Evolutionary conservation across 2,329 filamentous ascomycete species (phyloP), one percentile per base, ranked within the genome.

Genomic region (Tolypocladium sp.): DNA sequence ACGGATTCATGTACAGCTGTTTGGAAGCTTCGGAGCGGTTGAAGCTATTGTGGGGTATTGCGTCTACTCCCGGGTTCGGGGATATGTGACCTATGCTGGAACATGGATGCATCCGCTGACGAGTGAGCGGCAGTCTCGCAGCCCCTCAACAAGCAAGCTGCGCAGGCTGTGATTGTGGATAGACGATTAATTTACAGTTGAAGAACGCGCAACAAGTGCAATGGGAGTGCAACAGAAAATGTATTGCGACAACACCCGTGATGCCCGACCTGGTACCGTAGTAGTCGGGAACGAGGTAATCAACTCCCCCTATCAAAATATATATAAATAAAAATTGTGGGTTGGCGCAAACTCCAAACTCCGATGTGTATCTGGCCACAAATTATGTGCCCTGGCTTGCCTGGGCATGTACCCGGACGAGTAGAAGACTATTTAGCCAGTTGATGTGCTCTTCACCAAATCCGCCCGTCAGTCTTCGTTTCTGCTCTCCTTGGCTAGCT

Each of bases 401-500:
- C n/a, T 33, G 30, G 15, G 7, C 2, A 17, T 33, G 15, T 30
- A 25, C 27, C 27, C 1, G 25, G 17, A 35, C 30, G 1, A 4
- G 4, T 17, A n/a, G n/a, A n/a, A n/a, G 30, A 22, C 17, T 35
- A 25, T 17, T n/a, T 25, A 46, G 15, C 12, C 22, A 10, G 13
- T 17, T 15, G 5, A 33, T n/a, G 17, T n/a, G 9, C 17, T 7
- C 10, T 30, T 35, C 27, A 13, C 17, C 4, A 17, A n/a, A n/a
- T 2, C 30, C 4, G 20, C 30, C 49, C 30, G 8, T 52, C 49
- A 52, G 30, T 52, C 49, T 5, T 57, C 70, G 61, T 73, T 74
- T 38, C 70, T 68, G n/a, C 64, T 68, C 58, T 77, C 76, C 61
- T 67, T 75, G 22, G 74, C 59, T 57, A 74, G 69, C 58, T 73